A percentile compares a stretch with the other conserved stretches of the same genome.
Evolutionary conservation across 129 eudicot genomes (phyloP).

Genomic region (Centaurea solstitialis): DNA sequence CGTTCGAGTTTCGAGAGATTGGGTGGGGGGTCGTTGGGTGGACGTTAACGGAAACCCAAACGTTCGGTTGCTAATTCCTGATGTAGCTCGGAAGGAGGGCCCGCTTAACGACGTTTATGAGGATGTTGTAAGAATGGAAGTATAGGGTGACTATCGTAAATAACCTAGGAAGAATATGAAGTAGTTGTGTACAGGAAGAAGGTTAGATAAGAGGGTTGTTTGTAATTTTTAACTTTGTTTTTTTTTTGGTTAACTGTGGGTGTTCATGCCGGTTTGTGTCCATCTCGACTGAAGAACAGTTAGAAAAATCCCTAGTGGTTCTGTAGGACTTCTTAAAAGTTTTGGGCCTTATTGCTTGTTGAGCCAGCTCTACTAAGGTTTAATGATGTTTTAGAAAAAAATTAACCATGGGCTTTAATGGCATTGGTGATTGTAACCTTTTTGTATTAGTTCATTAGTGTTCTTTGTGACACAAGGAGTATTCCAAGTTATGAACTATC

Average conservation of each 20-base stretch:
- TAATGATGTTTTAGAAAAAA: background rate
- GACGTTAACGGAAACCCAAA: slow-evolving; percentile 53
- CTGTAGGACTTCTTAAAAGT: background rate
- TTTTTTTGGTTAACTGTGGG: background rate
- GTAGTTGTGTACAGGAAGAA: background rate
- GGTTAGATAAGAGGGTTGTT: background rate
- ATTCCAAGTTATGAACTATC: background rate
- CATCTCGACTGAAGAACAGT: too few relatives aligned
- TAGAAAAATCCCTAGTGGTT: background rate
- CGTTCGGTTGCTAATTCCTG: background rate
- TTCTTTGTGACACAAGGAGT: background rate
- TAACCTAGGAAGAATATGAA: background rate
- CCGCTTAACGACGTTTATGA: background rate
- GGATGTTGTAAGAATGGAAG: background rate
- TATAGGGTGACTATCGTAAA: background rate
- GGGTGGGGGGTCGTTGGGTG: slow-evolving; percentile 88
- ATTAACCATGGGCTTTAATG: background rate
- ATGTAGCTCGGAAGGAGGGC: background rate
- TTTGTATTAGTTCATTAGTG: background rate
- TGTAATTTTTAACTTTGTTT: background rate
- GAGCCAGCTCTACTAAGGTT: background rate
- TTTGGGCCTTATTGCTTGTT: background rate
- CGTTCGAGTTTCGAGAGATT: slow-evolving; percentile 78
- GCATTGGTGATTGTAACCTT: background rate
- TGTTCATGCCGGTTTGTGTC: background rate